Evolutionary conservation across 495 filamentous ascomycete species (phyloP), one percentile per base, ranked within the genome.

Genomic region (Aspergillus baeticus): DNA sequence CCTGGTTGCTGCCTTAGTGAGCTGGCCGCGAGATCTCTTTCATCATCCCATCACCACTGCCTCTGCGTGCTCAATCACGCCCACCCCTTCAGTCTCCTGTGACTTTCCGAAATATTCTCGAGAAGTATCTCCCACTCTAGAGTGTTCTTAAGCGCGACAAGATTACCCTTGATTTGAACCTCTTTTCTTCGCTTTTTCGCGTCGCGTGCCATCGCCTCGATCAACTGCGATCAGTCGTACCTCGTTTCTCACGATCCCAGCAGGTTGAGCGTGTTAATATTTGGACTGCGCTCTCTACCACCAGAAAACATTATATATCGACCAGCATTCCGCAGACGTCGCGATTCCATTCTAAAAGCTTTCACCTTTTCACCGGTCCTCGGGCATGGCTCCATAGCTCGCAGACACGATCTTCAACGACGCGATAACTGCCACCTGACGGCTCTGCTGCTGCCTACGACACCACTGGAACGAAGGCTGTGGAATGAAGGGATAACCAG

Each of bases 321-420:
- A 23, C 8, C 2, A 23, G 33, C 10, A 11, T 1, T 17, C 46
- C 33, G 15, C 23, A 18, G 33, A 21, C 31, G 11, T 0, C 18
- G 34, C 23, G 34, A 20, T 38, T 23, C 13, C n/a, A 20, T n/a
- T n/a, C n/a, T 20, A 11, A 22, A 26, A 21, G 36, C 13, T 42
- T 15, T 52, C 34, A 15, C 20, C 21, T 31, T 26, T 23, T 15
- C 51, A 33, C 41, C 34, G 46, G 17, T 47, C 50, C 55, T 61
- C 39, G 66, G 70, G 62, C 45, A 73, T 75, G 72, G 70, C 66
- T 60, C 56, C 63, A 41, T 71, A 73, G 61, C 61, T 64, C 31
- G 51, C 57, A 41, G 35, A 42, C 46, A 47, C 58, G 62, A 42
- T 18, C 33, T 42, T 60, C 47, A 48, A 17, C 29, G 17, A 58